Evolutionary conservation across 1,284 basidiomycete species (phyloP).

Genomic region (Rhodotorula sp.): DNA sequence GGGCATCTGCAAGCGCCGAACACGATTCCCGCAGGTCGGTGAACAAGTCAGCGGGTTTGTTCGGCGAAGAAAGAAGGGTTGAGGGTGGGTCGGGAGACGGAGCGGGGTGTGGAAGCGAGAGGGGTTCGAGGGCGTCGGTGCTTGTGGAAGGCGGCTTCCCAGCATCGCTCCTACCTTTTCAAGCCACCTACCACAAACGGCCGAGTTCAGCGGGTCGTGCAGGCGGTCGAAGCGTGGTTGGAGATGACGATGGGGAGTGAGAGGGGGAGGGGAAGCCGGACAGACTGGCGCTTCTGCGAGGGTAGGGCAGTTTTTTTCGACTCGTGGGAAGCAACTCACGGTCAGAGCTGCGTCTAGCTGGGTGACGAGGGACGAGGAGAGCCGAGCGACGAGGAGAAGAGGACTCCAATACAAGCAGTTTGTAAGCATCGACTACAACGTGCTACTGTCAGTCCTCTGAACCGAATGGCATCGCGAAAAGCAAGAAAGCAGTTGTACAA

Average conservation of each 20-base stretch:
- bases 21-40: too few relatives aligned
- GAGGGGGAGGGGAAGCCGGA: not conserved
- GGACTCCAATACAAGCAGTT: not conserved
- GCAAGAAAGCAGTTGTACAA: not conserved
- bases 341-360: too few relatives aligned
- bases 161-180: too few relatives aligned
- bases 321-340: not conserved
- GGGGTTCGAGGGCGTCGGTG: not conserved
- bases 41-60: not conserved
- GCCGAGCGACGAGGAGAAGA: not conserved
- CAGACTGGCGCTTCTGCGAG: not conserved
- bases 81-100: not conserved
- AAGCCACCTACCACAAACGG: too few relatives aligned
- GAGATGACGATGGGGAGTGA: slow-evolving; percentile 2
- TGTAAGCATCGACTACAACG: not conserved
- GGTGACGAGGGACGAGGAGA: too few relatives aligned
- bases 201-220: not conserved
- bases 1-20: slow-evolving; percentile 34
- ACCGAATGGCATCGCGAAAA: too few relatives aligned
- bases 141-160: too few relatives aligned
- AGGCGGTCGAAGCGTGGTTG: not conserved
- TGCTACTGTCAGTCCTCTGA: too few relatives aligned
- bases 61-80: too few relatives aligned
- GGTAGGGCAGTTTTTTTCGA: not conserved
- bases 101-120: not conserved